Evolutionary conservation across 176 grass and related monocot species (phyloP), one percentile per base, ranked within the genome.

Genomic region (Dendrocalamus sinicus): DNA sequence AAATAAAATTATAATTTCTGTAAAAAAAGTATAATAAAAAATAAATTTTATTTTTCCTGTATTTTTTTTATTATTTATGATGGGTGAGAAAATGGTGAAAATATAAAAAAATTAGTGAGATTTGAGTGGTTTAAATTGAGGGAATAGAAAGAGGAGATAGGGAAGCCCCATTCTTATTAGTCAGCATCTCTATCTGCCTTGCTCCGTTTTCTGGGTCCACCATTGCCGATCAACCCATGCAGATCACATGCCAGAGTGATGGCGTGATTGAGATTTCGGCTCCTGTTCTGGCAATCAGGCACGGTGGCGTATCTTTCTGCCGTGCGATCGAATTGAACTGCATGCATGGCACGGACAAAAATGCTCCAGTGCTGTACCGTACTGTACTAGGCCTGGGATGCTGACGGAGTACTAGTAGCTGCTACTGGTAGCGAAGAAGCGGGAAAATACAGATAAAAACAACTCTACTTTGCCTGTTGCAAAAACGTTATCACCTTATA

Each of bases 271-370:
- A 17, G 72, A 19, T 53, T 35, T 75, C 46, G 11, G 45, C 24
- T 46, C 44, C 44, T 57, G 23, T n/a, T 28, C n/a, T 23, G 60
- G 23, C 23, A 30, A 14, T 32, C 71, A 32, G 71, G 45, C 71
- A 51, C n/a, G 23, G 23, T 5, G 45, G n/a, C 9, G 39, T 58
- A 75, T 81, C 70, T 30, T 75, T 6, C 22, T 13, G 68, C 88
- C 71, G 82, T 88, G 80, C 20, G 26, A 66, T 75, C 48, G 76
- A 24, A 67, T 80, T 58, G 12, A 23, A 4, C 48, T 46, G 26
- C 55, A 39, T 67, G 32, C 32, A 35, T 4, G 37, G 65, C 75
- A 47, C 41, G 74, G 67, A 84, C 81, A 32, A 62, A 46, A 45
- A 19, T 44, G 46, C 47, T 12, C 65, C n/a, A 28, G 83, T 85